Conservation (phyloP, 805 yeast genomes). For the Cyberlindnera maclurae region DNA sequence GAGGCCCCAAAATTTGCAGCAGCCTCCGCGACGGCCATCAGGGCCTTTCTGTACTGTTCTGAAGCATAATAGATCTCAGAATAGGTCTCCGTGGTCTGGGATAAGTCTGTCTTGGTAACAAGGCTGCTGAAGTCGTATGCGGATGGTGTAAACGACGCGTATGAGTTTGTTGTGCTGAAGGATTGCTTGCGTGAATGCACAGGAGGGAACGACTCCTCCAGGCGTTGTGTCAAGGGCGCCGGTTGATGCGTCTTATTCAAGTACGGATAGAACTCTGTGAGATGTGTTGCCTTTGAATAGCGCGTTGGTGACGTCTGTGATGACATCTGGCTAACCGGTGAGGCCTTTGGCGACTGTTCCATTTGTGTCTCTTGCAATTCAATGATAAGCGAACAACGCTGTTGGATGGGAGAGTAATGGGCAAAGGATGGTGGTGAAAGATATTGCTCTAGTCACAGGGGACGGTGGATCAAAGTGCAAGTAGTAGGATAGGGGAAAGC, state of each 20-base stretch:
- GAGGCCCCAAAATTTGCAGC: slow-evolving; percentile 69
- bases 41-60: slow-evolving; percentile 37
- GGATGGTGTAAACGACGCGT: slow-evolving; percentile 27
- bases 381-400: no score
- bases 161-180: slow-evolving; percentile 17
- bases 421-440: no score
- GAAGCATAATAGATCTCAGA: slow-evolving; percentile 42
- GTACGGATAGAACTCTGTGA: slow-evolving; percentile 24
- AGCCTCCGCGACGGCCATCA: slow-evolving; percentile 43
- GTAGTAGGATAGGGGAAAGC: no score
- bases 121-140: slow-evolving; percentile 54
- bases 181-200: slow-evolving; percentile 15
- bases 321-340: slow-evolving; percentile 26
- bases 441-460: no score
- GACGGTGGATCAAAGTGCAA: no score
- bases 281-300: slow-evolving; percentile 20
- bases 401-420: no score
- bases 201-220: not conserved
- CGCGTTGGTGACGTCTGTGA: slow-evolving; percentile 22
- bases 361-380: not conserved
- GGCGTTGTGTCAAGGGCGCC: not conserved
- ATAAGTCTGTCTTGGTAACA: slow-evolving; percentile 54
- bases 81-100: slow-evolving; percentile 41
- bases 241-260: slow-evolving; percentile 22
- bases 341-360: not conserved